Conservation (phyloP, 257 asterid genomes). For the Capsicum chinense region DNA sequence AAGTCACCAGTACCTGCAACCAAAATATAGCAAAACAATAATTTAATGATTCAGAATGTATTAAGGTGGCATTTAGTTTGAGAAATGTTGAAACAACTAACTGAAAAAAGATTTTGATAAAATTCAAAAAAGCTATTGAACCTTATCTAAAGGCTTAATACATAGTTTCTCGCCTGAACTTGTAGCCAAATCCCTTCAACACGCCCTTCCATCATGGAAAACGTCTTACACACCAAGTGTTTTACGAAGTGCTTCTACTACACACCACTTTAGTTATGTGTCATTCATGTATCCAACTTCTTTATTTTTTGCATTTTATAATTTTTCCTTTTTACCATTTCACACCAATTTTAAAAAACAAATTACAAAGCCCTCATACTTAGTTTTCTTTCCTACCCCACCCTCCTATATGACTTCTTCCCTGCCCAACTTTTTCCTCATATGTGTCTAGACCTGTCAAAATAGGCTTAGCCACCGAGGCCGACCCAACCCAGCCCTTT, state of each 20-base stretch:
- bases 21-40: conserved; percentile 29
- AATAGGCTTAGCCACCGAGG: no score
- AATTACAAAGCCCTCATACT: background rate
- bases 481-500: no score
- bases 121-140: background rate
- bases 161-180: background rate
- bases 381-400: background rate
- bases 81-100: background rate
- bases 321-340: background rate
- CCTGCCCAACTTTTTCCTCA: background rate
- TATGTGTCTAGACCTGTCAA: no score
- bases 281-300: background rate
- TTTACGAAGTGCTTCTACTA: background rate
- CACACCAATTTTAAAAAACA: background rate
- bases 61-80: background rate
- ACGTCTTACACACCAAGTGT: background rate
- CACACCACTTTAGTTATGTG: background rate
- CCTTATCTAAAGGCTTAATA: background rate
- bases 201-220: background rate
- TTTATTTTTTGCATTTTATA: no score
- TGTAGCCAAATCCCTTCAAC: background rate
- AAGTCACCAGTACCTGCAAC: conserved; percentile 57
- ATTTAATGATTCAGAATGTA: background rate
- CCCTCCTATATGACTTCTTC: background rate
- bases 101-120: background rate